These are phyloP conservation scores for Chaetomium olivaceum DNA, from an alignment of 2,329 filamentous ascomycete species.

Conservation along the genomic window DNA sequence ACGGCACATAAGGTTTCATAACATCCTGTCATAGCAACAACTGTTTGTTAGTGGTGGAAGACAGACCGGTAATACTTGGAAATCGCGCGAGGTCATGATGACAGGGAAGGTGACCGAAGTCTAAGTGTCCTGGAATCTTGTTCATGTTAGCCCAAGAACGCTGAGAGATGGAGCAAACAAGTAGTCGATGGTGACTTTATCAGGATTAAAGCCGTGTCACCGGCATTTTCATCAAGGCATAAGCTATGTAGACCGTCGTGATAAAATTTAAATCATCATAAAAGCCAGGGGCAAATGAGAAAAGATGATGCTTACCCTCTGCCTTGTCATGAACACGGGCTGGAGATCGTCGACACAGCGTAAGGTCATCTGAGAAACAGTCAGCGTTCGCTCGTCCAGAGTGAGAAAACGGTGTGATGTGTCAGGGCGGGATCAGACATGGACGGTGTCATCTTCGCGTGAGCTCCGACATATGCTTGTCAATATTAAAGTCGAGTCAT, in stretches of 20 bases:
- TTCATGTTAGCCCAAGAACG: constrained; percentile 7
- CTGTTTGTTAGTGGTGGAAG: background rate
- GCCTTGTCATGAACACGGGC: background rate
- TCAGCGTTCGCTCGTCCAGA: constrained; percentile 23
- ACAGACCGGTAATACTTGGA: background rate
- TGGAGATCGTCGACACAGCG: background rate
- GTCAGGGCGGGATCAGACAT: constrained; percentile 43
- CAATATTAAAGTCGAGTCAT: constrained; percentile 80
- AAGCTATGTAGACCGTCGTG: constrained; percentile 88
- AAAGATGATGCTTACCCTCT: constrained; percentile 37
- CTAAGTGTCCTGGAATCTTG: background rate
- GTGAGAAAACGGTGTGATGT: constrained; percentile 29
- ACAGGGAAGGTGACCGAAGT: background rate
- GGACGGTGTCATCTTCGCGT: constrained; percentile 52
- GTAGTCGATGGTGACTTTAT: constrained; percentile 18
- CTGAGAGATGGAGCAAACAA: background rate
- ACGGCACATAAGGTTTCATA: background rate
- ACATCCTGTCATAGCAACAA: background rate
- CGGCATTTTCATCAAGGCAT: constrained; percentile 67
- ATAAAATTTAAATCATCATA: constrained; percentile 72
- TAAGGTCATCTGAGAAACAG: constrained; percentile 23
- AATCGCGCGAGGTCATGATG: background rate
- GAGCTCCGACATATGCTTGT: constrained; percentile 99
- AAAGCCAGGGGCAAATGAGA: constrained; percentile 36
- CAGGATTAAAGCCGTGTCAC: constrained; percentile 33